These are phyloP conservation scores for Kitagawia praeruptora DNA, from an alignment of 129 eudicot genomes.

Conservation along the genomic window DNA sequence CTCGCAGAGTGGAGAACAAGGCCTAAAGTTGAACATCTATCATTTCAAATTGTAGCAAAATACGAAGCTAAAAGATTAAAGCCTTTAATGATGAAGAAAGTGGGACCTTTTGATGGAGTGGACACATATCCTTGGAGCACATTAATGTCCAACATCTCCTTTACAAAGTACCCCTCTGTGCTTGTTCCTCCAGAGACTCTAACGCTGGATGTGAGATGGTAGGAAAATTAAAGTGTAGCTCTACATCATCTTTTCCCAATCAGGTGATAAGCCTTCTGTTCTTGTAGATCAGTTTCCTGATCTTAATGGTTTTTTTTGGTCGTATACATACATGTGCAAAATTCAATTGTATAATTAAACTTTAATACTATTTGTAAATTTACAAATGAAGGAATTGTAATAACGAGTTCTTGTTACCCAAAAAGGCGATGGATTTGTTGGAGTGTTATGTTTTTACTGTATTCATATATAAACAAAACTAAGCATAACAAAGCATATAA, in stretches of 20 bases:
- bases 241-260: background rate
- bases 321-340: constrained; percentile 27
- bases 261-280: background rate
- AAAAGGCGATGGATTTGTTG: background rate
- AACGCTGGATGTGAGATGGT: constrained; percentile 73
- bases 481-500: too few species aligned
- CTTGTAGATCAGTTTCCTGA: constrained; percentile 10
- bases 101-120: constrained; percentile 45
- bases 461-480: too few species aligned
- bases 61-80: constrained; percentile 43
- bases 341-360: background rate
- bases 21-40: constrained; percentile 49
- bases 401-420: background rate
- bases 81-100: constrained; percentile 45
- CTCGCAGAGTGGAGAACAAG: constrained; percentile 76
- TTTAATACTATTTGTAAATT: background rate
- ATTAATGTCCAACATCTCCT: constrained; percentile 64
- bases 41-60: constrained; percentile 56
- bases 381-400: background rate
- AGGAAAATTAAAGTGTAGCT: constrained; percentile 28
- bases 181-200: constrained; percentile 74
- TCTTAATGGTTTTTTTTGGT: background rate
- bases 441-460: too few species aligned
- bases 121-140: constrained; percentile 76
- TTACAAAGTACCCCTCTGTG: constrained; percentile 56